A percentile compares a stretch with the other conserved stretches of the same genome.
phyloP scores from a whole-genome alignment of 768 basidiomycete genomes.

The Pseudohyphozyma bogoriensis region DNA sequence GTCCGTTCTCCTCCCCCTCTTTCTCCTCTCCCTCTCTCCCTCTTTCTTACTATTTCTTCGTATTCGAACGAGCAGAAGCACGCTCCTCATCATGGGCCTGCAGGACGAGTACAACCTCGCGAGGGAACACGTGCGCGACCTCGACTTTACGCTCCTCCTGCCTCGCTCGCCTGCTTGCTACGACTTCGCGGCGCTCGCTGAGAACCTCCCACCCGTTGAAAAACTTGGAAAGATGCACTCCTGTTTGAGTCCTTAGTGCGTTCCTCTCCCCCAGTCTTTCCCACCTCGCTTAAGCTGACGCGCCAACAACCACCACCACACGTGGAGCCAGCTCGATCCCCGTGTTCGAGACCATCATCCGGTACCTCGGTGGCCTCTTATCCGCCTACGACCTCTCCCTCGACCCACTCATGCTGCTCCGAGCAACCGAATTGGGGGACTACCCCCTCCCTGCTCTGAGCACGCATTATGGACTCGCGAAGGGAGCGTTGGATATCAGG shows the following conservation, averaged over 20 bases:
- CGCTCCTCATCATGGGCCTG: conserved; percentile 34
- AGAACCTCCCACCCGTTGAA: not conserved
- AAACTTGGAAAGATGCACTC: not conserved
- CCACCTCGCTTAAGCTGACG: conserved; percentile 15
- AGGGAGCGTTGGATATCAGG: conserved; percentile 38
- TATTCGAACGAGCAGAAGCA: conserved; percentile 23
- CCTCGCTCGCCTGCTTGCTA: not conserved
- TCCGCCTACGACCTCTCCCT: conserved; percentile 42
- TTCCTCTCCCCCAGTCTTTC: not conserved
- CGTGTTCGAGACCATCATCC: conserved; percentile 42
- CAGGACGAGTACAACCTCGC: conserved; percentile 35
- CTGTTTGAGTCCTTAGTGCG: not conserved
- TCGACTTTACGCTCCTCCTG: conserved; percentile 33
- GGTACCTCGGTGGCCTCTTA: conserved; percentile 42
- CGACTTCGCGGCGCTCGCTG: not conserved
- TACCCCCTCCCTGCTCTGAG: conserved; percentile 38
- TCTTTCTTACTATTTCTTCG: not conserved
- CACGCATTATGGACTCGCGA: conserved; percentile 37
- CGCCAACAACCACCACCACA: not conserved
- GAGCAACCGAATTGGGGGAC: conserved; percentile 41
- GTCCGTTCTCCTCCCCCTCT: not conserved
- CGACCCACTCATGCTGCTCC: conserved; percentile 39
- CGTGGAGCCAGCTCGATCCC: conserved; percentile 29
- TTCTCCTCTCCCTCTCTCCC: not conserved
- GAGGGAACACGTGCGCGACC: conserved; percentile 31